Evolutionary conservation across 1,139 yeast species (phyloP).

Genomic region (Saccharomyces uvarum): DNA sequence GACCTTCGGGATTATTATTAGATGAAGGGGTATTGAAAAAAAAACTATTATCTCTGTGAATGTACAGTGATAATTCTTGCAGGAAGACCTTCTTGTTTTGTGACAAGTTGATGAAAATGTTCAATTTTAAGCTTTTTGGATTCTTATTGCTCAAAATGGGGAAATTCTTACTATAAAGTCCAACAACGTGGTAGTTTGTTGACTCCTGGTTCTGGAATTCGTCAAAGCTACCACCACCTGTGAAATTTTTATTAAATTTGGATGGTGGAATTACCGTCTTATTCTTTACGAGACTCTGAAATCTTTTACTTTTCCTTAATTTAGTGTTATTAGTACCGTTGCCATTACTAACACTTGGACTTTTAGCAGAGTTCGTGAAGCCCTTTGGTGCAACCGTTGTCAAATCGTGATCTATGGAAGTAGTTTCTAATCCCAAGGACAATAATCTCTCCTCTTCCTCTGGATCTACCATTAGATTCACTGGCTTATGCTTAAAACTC

Average conservation of each 20-base stretch:
- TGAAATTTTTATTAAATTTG: background rate
- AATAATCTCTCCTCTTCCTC: slow-evolving; percentile 8
- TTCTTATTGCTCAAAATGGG: slow-evolving; percentile 28
- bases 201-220: background rate
- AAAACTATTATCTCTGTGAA: slow-evolving; percentile 10
- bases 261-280: background rate
- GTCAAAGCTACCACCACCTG: background rate
- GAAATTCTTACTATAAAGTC: slow-evolving; percentile 26
- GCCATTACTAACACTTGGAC: background rate
- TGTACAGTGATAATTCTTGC: slow-evolving; percentile 27
- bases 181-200: slow-evolving; percentile 15
- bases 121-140: slow-evolving; percentile 26
- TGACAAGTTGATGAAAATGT: slow-evolving; percentile 27
- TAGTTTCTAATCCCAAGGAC: slow-evolving; percentile 7
- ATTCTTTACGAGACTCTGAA: slow-evolving; percentile 7
- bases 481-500: slow-evolving; percentile 16
- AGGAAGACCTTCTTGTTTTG: slow-evolving; percentile 22
- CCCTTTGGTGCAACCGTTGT: slow-evolving; percentile 1
- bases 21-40: background rate
- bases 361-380: background rate
- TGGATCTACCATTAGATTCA: slow-evolving; percentile 10
- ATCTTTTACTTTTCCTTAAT: slow-evolving; percentile 15
- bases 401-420: slow-evolving; percentile 3
- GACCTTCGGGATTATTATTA: background rate
- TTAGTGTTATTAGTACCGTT: slow-evolving; percentile 2